These are phyloP conservation scores for Russula olivacea DNA, from an alignment of 768 basidiomycete species.

Conservation along the genomic window DNA sequence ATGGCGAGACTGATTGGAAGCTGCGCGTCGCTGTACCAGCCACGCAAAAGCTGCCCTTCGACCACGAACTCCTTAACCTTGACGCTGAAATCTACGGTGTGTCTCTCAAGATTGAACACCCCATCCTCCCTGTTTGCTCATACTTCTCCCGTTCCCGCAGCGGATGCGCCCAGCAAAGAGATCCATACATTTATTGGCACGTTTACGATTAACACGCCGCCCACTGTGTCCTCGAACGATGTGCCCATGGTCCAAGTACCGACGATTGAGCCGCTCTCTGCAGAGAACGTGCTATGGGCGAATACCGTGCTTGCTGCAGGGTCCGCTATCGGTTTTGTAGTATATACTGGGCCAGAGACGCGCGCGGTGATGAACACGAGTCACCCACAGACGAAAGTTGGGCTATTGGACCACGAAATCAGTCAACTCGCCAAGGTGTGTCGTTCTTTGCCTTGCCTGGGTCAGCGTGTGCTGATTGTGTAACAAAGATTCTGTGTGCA, in stretches of 20 bases:
- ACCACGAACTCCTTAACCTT: slow-evolving; percentile 48
- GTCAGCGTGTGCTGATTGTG: neutral
- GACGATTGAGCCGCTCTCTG: slow-evolving; percentile 78
- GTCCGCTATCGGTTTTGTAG: slow-evolving; percentile 83
- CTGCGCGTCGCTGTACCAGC: slow-evolving; percentile 81
- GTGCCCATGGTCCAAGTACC: slow-evolving; percentile 37
- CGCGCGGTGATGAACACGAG: slow-evolving; percentile 97
- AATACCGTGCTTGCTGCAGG: slow-evolving; percentile 98
- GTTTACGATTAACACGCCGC: slow-evolving; percentile 63
- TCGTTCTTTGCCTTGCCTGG: neutral
- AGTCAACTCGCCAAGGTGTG: slow-evolving; percentile 89
- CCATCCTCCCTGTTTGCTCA: neutral
- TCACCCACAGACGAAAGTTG: slow-evolving; percentile 92
- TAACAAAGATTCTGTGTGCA: slow-evolving; percentile 75
- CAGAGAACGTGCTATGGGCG: slow-evolving; percentile 94
- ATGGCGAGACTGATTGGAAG: slow-evolving; percentile 99
- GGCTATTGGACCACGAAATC: slow-evolving; percentile 88
- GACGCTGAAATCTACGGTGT: slow-evolving; percentile 89
- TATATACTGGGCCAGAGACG: slow-evolving; percentile 94
- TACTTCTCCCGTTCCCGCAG: slow-evolving; percentile 35
- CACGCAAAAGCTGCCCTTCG: slow-evolving; percentile 67
- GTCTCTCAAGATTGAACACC: slow-evolving; percentile 24
- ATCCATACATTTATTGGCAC: slow-evolving; percentile 95
- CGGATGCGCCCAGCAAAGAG: slow-evolving; percentile 94
- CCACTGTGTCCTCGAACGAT: slow-evolving; percentile 31